Evolutionary conservation across 1,284 basidiomycete species (phyloP).

Genomic region (Cutaneotrichosporon cavernicola): DNA sequence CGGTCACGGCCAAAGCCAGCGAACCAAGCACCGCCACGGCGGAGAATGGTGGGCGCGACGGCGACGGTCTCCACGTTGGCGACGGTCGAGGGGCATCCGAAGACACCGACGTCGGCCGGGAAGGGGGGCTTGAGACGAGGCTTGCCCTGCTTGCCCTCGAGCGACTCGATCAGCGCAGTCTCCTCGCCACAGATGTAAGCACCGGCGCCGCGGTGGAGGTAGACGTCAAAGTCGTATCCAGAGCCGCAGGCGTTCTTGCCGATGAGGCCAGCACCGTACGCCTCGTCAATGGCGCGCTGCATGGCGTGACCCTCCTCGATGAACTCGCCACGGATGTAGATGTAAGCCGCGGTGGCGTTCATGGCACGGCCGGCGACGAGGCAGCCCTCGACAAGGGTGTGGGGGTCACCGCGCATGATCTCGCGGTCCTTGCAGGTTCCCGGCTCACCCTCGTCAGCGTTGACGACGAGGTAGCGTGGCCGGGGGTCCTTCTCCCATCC

Average conservation of each 20-base stretch:
- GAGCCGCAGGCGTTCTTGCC: conserved; percentile 91
- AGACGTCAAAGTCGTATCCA: conserved; percentile 93
- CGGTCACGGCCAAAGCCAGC: conserved; percentile 86
- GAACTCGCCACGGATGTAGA: conserved; percentile 99
- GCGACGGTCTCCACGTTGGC: conserved; percentile 98
- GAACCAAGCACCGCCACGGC: conserved; percentile 91
- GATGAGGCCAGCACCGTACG: conserved; percentile 86
- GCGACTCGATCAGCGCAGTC: conserved; percentile 92
- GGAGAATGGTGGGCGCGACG: conserved; percentile 93
- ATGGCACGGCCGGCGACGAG: conserved; percentile 95
- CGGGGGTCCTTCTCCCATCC: conserved; percentile 92
- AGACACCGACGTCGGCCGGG: conserved; percentile 95
- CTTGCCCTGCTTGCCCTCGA: conserved; percentile 97
- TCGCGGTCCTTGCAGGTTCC: conserved; percentile 99
- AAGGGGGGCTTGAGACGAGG: conserved; percentile 98
- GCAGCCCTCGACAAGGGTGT: conserved; percentile 97
- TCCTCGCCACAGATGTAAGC: conserved; percentile 99
- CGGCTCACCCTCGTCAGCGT: conserved; percentile 98
- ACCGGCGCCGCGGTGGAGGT: conserved; percentile 93
- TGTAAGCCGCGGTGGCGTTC: conserved; percentile 94
- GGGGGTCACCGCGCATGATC: conserved; percentile 95
- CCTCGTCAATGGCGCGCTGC: conserved; percentile 91
- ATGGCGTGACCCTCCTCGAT: conserved; percentile 91
- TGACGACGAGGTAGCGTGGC: conserved; percentile 94
- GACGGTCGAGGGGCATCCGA: conserved; percentile 95